A percentile compares a stretch with the other conserved stretches of the same genome.
These are phyloP conservation scores for Gypsophila paniculata DNA, from an alignment of 179 eudicot genomes.

Conservation along the genomic window DNA sequence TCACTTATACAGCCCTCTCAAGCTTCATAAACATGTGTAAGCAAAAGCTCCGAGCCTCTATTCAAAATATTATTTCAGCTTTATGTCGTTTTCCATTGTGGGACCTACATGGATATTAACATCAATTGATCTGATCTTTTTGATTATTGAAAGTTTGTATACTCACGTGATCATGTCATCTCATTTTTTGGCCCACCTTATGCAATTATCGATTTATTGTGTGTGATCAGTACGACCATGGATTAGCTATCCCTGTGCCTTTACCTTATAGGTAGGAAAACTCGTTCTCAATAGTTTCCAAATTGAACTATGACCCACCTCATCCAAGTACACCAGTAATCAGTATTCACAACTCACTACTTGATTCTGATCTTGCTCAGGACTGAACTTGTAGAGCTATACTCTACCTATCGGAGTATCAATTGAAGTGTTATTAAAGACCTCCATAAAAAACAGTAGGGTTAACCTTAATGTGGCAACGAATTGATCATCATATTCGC, in stretches of 20 bases:
- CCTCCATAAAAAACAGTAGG: background rate
- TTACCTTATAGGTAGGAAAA: background rate
- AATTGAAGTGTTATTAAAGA: background rate
- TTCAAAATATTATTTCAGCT: background rate
- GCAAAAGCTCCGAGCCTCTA: conserved; percentile 21
- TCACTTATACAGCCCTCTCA: conserved; percentile 45
- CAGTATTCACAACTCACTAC: background rate
- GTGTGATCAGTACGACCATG: no score
- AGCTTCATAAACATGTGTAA: conserved; percentile 58
- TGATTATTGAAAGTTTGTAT: background rate
- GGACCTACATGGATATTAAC: background rate
- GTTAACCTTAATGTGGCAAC: background rate
- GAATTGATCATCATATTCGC: background rate
- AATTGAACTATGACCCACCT: background rate
- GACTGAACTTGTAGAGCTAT: background rate
- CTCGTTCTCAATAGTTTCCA: background rate
- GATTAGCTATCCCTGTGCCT: background rate
- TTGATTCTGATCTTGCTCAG: background rate
- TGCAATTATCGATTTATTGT: background rate
- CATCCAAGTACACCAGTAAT: background rate
- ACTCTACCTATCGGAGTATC: no score
- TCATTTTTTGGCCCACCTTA: background rate
- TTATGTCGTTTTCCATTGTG: background rate
- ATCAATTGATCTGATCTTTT: background rate
- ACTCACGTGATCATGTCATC: background rate